Evolutionary conservation across 768 basidiomycete species (phyloP), one percentile per base, ranked within the genome.

Genomic region (Tylopilus sp.): DNA sequence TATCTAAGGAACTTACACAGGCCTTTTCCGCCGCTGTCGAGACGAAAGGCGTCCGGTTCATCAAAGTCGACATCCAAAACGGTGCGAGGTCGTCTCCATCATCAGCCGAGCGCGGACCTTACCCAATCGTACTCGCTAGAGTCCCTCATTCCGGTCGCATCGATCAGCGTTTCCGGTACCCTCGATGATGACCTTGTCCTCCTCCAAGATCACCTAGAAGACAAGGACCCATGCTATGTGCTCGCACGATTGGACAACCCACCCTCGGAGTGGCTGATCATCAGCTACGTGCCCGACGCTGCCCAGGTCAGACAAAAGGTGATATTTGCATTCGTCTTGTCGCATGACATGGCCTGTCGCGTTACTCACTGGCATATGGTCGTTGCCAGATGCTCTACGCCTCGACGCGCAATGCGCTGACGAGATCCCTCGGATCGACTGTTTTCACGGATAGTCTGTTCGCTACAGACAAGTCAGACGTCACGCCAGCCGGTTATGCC

Each of bases 301-400:
- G 88, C 92, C 25, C 85, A 79, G 71, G 80, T 94, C 54, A 79
- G 89, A 63, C 82, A 89, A 70, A 95, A 94, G 83, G 90, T 85
- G 49, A 45, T 31, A n/a, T n/a, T n/a, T n/a, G n/a, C 25, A 1
- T 31, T 26, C 2, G 12, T 59, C 56, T 67, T 54, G 43, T n/a
- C n/a, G n/a, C n/a, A n/a, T n/a, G n/a, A 46, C n/a, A 16, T 24
- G 31, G 1, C 17, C 12, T 8, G n/a, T 34, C 37, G 13, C 38
- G 22, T 45, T 14, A 11, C 50, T 50, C 13, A 19, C 44, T 21
- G 38, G 42, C 26, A 40, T 26, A n/a, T 31, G 8, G 3, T 6
- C 22, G 11, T 48, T 26, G 36, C 9, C 31, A 93, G 90, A 95
- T 93, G 91, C 75, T 95, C 30, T 94, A 93, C 69, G 90, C 92